A percentile compares a stretch with the other conserved stretches of the same genome.
These are phyloP conservation scores for Nitzschia sp. DNA, from an alignment of 108 stramenopile species.

Conservation along the genomic window DNA sequence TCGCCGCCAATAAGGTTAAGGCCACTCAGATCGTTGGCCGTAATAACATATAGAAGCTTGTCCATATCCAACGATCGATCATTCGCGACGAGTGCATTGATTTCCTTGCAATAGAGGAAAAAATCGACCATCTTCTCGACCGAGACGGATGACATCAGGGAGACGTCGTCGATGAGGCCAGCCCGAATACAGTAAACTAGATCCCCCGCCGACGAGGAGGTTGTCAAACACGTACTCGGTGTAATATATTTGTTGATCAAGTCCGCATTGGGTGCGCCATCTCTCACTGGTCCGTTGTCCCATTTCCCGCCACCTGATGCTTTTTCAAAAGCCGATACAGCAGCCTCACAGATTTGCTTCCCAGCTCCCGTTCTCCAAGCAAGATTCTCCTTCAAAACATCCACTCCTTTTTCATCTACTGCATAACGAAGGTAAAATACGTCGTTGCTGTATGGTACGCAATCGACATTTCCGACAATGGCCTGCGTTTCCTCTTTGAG, in stretches of 20 bases:
- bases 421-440: constrained; percentile 80
- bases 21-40: constrained; percentile 75
- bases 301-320: constrained; percentile 45
- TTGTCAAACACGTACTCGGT: constrained; percentile 48
- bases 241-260: constrained; percentile 56
- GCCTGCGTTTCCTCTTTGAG: constrained; percentile 35
- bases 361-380: constrained; percentile 66
- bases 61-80: constrained; percentile 54
- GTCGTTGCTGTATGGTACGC: constrained; percentile 42
- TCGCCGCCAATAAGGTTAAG: constrained; percentile 68
- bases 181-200: constrained; percentile 85
- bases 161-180: constrained; percentile 72
- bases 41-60: constrained; percentile 47
- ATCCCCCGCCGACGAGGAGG: constrained; percentile 47
- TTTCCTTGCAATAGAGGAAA: constrained; percentile 82
- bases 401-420: constrained; percentile 40
- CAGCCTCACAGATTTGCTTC: constrained; percentile 51
- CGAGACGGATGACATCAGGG: constrained; percentile 59
- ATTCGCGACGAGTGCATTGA: constrained; percentile 68
- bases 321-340: constrained; percentile 45
- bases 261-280: constrained; percentile 52
- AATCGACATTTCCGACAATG: constrained; percentile 12
- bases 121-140: constrained; percentile 69
- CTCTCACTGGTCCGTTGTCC: constrained; percentile 72
- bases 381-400: constrained; percentile 41